Base-by-base conservation (phyloP, 805 yeast genomes). In the Lachancea lanzarotensis region DNA sequence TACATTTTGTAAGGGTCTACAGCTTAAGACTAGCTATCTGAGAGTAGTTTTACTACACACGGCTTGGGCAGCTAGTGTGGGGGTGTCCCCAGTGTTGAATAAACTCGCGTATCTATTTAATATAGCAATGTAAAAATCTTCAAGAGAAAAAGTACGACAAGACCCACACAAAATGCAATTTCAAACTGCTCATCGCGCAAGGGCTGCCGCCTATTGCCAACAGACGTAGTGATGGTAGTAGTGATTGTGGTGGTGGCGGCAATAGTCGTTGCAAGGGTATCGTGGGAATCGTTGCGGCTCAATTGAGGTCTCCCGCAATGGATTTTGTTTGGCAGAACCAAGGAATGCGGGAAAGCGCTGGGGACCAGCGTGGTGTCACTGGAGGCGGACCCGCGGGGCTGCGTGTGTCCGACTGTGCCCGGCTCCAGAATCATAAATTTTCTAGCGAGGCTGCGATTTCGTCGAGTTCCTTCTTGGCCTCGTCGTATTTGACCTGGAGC, bases 391-490 rank as follows among this genome's bases (percentile, higher is more conserved):
- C 19, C 35, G 43, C 32, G 22, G 20, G 38, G 43, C 20, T 26
- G 42, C 29, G 42, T 19, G 16, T 17, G 27, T 25, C 38, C 35
- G 42, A 4, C 20, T 15, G 13, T 27, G 42, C 17, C 39, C 41
- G 45, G 32, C 45, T 19, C 32, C 45, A 36, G 20, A 38, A 27
- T 52, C 55, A 65, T 57, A 65, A 65, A 55, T 65, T 64, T 72
- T 93, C 98, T 70, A 93, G 83, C 74, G 95, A 96, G 66, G 89
- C 88, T 68, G 89, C 83, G 73, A 93, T 90, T 73, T 90, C 96
- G 60, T 93, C 98, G 73, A 93, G 79, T 72, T 93, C 98, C 56
- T 85, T 79, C 77, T 87, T 84, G 53, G 96, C 91, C 55, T 80
- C 76, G 64, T 75, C 73, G 78, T 88, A 82, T 72, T 90, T 83